Conservation (phyloP, 140 eudicot genomes). For the Oenanthe javanica region DNA sequence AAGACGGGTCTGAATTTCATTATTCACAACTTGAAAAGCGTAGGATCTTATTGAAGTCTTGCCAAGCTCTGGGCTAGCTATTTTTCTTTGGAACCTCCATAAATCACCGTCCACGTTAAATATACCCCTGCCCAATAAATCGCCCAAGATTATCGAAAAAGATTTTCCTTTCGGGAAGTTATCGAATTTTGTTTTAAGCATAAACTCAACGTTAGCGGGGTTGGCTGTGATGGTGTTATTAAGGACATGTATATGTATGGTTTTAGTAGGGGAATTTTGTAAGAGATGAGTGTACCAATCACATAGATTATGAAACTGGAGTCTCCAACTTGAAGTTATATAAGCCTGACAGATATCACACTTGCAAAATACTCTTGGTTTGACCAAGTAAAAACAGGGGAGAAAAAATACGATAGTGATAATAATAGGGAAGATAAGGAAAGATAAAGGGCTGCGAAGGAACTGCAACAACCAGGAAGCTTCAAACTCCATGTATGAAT, state of each 20-base stretch:
- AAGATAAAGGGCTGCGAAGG: background rate
- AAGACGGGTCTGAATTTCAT: constrained; percentile 44
- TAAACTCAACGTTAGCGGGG: constrained; percentile 67
- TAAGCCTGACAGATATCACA: constrained; percentile 63
- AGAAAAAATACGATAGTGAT: background rate
- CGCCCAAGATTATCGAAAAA: constrained; percentile 59
- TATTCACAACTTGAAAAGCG: constrained; percentile 44
- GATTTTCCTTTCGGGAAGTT: constrained; percentile 87
- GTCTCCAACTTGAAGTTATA: constrained; percentile 49
- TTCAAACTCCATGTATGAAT: constrained; percentile 32
- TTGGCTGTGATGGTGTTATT: constrained; percentile 68
- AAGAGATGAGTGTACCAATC: constrained; percentile 91
- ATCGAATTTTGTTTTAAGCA: constrained; percentile 72
- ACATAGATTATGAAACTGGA: constrained; percentile 47
- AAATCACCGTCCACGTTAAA: constrained; percentile 81
- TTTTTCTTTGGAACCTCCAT: constrained; percentile 72
- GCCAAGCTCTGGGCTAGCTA: constrained; percentile 79
- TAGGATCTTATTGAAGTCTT: constrained; percentile 40
- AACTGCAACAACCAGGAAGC: constrained; percentile 18
- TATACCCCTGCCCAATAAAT: constrained; percentile 74
- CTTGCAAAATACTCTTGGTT: constrained; percentile 35
- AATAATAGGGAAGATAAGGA: constrained; percentile 1
- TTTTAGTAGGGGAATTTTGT: constrained; percentile 52
- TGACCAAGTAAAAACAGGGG: constrained; percentile 18
- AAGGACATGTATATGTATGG: constrained; percentile 78